A percentile compares a stretch with the other conserved stretches of the same genome.
Conservation (phyloP, 2,329 filamentous ascomycete species). For the Gliomastix tumulicola region DNA sequence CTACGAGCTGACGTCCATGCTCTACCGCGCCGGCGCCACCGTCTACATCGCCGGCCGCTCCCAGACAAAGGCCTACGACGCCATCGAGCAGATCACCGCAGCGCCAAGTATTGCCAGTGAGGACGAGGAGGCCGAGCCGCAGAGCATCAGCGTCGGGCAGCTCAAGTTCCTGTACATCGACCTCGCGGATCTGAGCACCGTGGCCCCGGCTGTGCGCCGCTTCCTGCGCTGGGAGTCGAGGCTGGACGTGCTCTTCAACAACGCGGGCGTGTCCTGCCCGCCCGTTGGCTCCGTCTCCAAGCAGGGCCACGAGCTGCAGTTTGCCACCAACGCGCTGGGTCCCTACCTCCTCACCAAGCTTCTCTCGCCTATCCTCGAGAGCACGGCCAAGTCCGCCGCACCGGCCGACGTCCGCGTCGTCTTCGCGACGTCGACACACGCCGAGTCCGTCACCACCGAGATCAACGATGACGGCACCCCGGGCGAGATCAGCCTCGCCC, state of each 20-base stretch:
- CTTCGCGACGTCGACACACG: background rate
- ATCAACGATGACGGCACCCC: background rate
- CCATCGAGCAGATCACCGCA: conserved; percentile 25
- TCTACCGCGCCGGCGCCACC: conserved; percentile 42
- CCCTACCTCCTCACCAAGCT: background rate
- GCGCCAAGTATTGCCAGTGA: no score
- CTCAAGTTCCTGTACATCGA: conserved; percentile 33
- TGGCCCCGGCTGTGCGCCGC: conserved; percentile 15
- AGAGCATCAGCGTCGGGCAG: conserved; percentile 24
- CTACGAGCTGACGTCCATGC: conserved; percentile 38
- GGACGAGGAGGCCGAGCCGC: conserved; percentile 16
- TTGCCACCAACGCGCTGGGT: background rate
- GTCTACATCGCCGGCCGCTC: conserved; percentile 44
- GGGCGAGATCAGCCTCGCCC: background rate
- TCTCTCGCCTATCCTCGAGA: background rate
- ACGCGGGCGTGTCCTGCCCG: conserved; percentile 27
- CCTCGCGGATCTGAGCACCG: conserved; percentile 19
- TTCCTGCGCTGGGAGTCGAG: conserved; percentile 13
- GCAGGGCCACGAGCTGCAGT: background rate
- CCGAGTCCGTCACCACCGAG: background rate
- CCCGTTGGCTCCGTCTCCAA: background rate
- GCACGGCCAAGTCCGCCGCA: background rate
- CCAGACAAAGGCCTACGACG: conserved; percentile 26
- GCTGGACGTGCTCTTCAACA: conserved; percentile 29
- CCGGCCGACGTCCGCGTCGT: background rate